A percentile compares a stretch with the other conserved stretches of the same genome.
phyloP scores from a whole-genome alignment of 208 protist genomes.

The Crithidia brevicula region DNA sequence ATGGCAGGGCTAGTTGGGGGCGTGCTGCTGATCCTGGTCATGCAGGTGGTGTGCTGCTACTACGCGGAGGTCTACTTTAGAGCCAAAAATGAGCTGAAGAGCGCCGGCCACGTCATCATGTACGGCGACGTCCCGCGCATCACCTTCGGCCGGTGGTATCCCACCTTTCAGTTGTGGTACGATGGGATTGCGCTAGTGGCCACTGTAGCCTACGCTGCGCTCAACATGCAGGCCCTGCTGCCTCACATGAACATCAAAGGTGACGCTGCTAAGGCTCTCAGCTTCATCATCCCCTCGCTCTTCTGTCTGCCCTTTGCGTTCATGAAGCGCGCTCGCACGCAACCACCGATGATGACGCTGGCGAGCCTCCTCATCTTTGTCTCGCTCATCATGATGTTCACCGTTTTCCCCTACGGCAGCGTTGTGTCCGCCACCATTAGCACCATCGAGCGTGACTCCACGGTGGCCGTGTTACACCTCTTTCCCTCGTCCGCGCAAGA shows the following conservation, averaged over 20 bases:
- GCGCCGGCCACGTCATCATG: constrained; percentile 39
- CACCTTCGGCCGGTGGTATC: constrained; percentile 40
- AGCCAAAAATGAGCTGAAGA: constrained; percentile 43
- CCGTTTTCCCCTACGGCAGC: constrained; percentile 31
- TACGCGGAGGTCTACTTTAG: constrained; percentile 41
- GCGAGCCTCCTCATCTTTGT: constrained; percentile 43
- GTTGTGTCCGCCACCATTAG: not conserved
- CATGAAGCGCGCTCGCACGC: constrained; percentile 51
- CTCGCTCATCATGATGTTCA: constrained; percentile 33
- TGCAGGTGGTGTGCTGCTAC: constrained; percentile 37
- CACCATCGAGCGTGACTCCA: not conserved
- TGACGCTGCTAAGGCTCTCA: constrained; percentile 28
- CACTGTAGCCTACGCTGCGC: constrained; percentile 44
- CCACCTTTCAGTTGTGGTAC: constrained; percentile 35
- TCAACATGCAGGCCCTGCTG: constrained; percentile 43
- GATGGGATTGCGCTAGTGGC: constrained; percentile 34
- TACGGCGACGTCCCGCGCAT: constrained; percentile 54
- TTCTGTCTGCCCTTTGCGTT: constrained; percentile 46
- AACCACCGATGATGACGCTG: constrained; percentile 32
- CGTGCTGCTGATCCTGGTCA: constrained; percentile 29
- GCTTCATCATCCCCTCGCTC: constrained; percentile 43
- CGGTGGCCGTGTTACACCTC: constrained; percentile 18
- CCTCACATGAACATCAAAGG: constrained; percentile 31
- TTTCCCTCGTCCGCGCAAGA: constrained; percentile 27
- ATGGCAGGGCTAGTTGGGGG: constrained; percentile 40